Percentiles rank a stretch among this genome's conserved stretches.
Conservation (phyloP, 2,329 filamentous ascomycete species). For the Cercospora sesami region DNA sequence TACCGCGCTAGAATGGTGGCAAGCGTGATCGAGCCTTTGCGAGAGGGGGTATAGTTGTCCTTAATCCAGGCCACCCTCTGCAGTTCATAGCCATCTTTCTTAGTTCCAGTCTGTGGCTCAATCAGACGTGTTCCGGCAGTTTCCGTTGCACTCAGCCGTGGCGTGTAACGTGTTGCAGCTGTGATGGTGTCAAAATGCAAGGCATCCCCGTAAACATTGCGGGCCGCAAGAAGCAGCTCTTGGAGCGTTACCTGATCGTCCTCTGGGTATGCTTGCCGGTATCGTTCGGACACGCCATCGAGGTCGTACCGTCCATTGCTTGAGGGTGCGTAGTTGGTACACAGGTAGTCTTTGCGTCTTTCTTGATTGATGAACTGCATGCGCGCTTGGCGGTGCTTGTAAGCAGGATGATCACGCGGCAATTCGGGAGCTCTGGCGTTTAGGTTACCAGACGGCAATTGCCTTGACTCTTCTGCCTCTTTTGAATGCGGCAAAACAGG, state of each 20-base stretch:
- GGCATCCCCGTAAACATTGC: neutral
- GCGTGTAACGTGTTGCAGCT: slow-evolving; percentile 1
- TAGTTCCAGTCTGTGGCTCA: neutral
- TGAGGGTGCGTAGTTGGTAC: neutral
- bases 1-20: slow-evolving; percentile 5
- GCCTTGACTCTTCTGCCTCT: neutral
- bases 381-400: slow-evolving; percentile 7
- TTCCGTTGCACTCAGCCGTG: neutral
- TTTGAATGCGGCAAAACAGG: neutral
- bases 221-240: slow-evolving; percentile 8
- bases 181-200: slow-evolving; percentile 2
- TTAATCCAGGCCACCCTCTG: neutral
- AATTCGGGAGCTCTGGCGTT: neutral
- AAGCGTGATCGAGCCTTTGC: neutral
- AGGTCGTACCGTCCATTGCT: neutral
- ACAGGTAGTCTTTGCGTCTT: slow-evolving; percentile 4
- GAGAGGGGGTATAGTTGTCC: neutral
- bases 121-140: neutral
- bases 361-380: slow-evolving; percentile 10
- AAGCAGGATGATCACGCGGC: neutral
- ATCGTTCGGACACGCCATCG: neutral
- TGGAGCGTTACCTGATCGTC: slow-evolving; percentile 7
- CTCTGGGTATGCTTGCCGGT: slow-evolving; percentile 2
- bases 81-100: neutral
- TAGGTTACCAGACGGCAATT: neutral